phyloP scores from a whole-genome alignment of 768 basidiomycete species.

The Lactarius pseudohatsudake region DNA sequence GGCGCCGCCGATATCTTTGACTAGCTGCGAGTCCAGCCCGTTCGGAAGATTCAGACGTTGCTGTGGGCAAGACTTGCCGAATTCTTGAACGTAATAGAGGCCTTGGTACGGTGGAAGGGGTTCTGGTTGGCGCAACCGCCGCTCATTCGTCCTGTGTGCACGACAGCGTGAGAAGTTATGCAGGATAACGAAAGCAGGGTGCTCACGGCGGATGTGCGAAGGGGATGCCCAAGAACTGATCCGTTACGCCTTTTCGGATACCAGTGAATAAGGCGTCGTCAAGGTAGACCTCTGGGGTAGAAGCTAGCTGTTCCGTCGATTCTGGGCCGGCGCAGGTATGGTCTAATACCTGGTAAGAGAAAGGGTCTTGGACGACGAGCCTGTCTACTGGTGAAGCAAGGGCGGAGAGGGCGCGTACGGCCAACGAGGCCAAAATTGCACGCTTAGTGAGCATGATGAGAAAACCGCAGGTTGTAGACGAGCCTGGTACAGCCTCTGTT shows the following conservation, averaged over 20 bases:
- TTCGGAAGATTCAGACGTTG: slow-evolving; percentile 26
- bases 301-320: background rate
- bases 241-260: slow-evolving; percentile 29
- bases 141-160: slow-evolving; percentile 34
- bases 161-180: too few relatives aligned
- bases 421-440: slow-evolving; percentile 13
- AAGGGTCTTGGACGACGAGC: slow-evolving; percentile 5
- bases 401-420: slow-evolving; percentile 7
- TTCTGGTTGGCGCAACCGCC: slow-evolving; percentile 40
- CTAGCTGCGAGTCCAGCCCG: background rate
- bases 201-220: slow-evolving; percentile 43
- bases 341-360: background rate
- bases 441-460: slow-evolving; percentile 10
- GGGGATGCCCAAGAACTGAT: slow-evolving; percentile 43
- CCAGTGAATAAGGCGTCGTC: slow-evolving; percentile 37
- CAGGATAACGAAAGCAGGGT: background rate
- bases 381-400: slow-evolving; percentile 11
- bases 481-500: background rate
- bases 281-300: slow-evolving; percentile 31
- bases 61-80: slow-evolving; percentile 34
- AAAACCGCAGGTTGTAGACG: background rate
- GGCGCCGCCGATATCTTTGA: background rate
- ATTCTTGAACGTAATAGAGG: slow-evolving; percentile 26
- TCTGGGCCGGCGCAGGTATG: background rate
- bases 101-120: slow-evolving; percentile 26